Conservation (phyloP, 148 eudicot genomes). For the Rhododendron henanense region DNA sequence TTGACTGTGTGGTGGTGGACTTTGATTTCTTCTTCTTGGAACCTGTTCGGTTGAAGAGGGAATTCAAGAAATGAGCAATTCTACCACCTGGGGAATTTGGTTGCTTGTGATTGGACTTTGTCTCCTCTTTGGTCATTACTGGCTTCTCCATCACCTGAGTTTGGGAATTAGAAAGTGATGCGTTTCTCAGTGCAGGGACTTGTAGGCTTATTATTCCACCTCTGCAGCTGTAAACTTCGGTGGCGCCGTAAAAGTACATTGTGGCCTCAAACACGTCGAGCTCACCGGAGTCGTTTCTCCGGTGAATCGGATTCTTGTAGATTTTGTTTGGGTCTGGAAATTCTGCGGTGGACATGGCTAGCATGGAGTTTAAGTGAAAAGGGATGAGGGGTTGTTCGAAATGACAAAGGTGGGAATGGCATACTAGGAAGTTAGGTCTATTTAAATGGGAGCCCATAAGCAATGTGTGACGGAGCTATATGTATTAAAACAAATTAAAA, state of each 20-base stretch:
- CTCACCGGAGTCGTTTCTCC: slow-evolving; percentile 62
- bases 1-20: slow-evolving; percentile 27
- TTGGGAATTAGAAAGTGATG: slow-evolving; percentile 13
- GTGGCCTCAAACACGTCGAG: slow-evolving; percentile 84
- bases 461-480: no score
- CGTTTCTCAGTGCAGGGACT: slow-evolving; percentile 35
- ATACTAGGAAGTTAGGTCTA: background rate
- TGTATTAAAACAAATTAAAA: no score
- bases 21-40: slow-evolving; percentile 65
- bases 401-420: background rate
- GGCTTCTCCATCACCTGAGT: slow-evolving; percentile 12
- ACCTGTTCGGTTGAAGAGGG: slow-evolving; percentile 60
- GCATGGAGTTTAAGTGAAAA: slow-evolving; percentile 6
- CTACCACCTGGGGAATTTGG: slow-evolving; percentile 93
- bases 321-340: slow-evolving; percentile 30
- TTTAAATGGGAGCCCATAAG: slow-evolving; percentile 2
- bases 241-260: slow-evolving; percentile 55
- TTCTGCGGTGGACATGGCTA: slow-evolving; percentile 44
- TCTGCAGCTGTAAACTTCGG: slow-evolving; percentile 17
- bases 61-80: slow-evolving; percentile 69
- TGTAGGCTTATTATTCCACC: slow-evolving; percentile 69
- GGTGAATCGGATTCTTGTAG: slow-evolving; percentile 36
- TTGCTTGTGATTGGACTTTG: slow-evolving; percentile 56
- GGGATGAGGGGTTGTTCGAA: background rate
- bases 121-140: slow-evolving; percentile 30